Conservation (phyloP, 1,284 basidiomycete species). For the Pseudozyma pruni region DNA sequence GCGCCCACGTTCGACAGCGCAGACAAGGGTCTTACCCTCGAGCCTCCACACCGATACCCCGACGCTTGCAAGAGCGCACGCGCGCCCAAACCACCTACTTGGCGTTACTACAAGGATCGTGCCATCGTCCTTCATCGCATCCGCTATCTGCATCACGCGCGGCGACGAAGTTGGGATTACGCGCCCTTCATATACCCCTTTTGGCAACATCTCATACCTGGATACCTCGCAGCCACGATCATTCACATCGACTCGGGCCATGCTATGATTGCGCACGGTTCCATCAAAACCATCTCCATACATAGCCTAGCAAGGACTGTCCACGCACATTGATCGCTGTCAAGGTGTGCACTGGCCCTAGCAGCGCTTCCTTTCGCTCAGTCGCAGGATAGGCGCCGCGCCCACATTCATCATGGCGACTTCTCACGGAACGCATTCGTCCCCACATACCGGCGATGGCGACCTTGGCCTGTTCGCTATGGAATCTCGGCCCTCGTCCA, state of each 20-base stretch:
- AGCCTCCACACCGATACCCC: too few species aligned
- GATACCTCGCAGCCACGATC: background rate
- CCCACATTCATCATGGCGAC: conserved; percentile 9
- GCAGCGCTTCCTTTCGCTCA: background rate
- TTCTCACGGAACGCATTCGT: conserved; percentile 5
- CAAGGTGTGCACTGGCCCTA: background rate
- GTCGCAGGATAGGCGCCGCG: background rate
- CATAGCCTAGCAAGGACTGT: too few species aligned
- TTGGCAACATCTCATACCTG: too few species aligned
- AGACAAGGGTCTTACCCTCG: too few species aligned
- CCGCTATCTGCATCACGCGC: too few species aligned
- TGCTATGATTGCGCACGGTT: conserved; percentile 1
- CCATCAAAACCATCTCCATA: background rate
- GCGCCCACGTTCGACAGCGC: too few species aligned
- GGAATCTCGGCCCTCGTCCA: conserved; percentile 33
- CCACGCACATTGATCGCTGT: background rate
- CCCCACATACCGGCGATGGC: conserved; percentile 32
- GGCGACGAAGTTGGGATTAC: too few species aligned
- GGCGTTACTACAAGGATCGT: too few species aligned
- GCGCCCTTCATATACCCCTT: too few species aligned
- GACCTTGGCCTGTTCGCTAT: conserved; percentile 43
- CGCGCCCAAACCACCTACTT: too few species aligned
- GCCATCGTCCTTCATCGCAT: too few species aligned
- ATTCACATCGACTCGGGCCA: background rate
- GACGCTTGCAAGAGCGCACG: too few species aligned